These are phyloP conservation scores for Solanum ossicruentum DNA, from an alignment of 257 asterid genomes.

Conservation along the genomic window DNA sequence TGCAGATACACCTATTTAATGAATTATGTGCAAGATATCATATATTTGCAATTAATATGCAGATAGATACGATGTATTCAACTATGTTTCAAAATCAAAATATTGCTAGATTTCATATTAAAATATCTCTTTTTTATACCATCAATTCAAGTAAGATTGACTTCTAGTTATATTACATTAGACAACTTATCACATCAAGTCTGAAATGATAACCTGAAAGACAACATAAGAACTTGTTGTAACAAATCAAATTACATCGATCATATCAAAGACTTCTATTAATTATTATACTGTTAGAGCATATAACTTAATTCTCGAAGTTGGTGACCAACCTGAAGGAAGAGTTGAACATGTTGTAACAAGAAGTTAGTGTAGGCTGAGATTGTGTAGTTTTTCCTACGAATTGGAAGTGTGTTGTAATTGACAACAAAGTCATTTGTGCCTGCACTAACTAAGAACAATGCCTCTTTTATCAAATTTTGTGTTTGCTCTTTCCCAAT, in stretches of 20 bases:
- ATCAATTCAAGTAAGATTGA: not conserved
- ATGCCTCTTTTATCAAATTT: constrained; percentile 24
- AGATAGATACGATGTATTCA: not conserved
- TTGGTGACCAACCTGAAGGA: constrained; percentile 38
- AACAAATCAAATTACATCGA: not conserved
- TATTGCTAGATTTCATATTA: not conserved
- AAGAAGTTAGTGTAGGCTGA: constrained; percentile 33
- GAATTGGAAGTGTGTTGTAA: constrained; percentile 47
- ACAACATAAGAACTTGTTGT: not conserved
- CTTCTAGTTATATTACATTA: not conserved
- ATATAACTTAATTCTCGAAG: not conserved
- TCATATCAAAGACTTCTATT: not conserved
- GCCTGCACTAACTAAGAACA: constrained; percentile 61
- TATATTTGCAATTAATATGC: not conserved
- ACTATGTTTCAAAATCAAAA: not conserved
- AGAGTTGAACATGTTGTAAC: constrained; percentile 8
- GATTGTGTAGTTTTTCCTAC: constrained; percentile 33
- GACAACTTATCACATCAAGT: not conserved
- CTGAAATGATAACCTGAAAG: not conserved
- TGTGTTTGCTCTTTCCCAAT: constrained; percentile 38
- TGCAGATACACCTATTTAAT: not conserved
- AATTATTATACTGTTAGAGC: not conserved
- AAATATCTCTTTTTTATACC: not conserved
- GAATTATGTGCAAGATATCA: not conserved
- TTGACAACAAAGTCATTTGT: constrained; percentile 67